Evolutionary conservation across 208 protist genomes (phyloP).

Genomic region (Trypanosoma caninum): DNA sequence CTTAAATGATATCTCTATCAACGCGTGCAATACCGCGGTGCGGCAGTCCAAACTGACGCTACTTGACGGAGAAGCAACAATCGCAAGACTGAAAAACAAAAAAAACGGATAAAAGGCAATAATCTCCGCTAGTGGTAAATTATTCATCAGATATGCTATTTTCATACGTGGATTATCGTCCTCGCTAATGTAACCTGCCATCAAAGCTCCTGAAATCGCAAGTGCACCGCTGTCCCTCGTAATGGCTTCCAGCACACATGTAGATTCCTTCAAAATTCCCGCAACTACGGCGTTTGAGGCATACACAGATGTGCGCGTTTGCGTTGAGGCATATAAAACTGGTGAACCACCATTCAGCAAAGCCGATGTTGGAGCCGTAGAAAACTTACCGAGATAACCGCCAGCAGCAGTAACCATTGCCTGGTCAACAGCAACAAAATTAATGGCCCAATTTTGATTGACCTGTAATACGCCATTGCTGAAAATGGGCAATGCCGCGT

Average conservation of each 20-base stretch:
- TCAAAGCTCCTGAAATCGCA: conserved; percentile 33
- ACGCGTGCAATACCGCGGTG: conserved; percentile 65
- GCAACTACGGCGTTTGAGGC: conserved; percentile 69
- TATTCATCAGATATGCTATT: conserved; percentile 47
- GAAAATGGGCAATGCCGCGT: conserved; percentile 72
- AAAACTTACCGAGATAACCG: conserved; percentile 77
- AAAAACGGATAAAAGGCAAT: conserved; percentile 86
- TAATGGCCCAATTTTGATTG: conserved; percentile 55
- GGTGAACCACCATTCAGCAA: conserved; percentile 69
- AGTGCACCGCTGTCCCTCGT: conserved; percentile 48
- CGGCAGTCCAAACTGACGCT: conserved; percentile 61
- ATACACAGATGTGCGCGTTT: conserved; percentile 79
- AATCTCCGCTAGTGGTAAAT: conserved; percentile 79
- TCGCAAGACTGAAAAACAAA: conserved; percentile 60
- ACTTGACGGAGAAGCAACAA: conserved; percentile 72
- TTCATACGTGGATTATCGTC: conserved; percentile 41
- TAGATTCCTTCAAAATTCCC: conserved; percentile 49
- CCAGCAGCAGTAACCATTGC: conserved; percentile 56
- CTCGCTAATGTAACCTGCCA: conserved; percentile 8
- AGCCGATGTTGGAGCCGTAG: conserved; percentile 41
- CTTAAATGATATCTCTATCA: conserved; percentile 58
- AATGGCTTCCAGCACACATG: conserved; percentile 44
- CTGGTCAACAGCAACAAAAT: conserved; percentile 71
- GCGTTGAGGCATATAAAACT: conserved; percentile 44
- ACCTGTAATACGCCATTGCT: conserved; percentile 69